Evolutionary conservation across 768 basidiomycete genomes (phyloP).

Genomic region (Tricholoma sp.): DNA sequence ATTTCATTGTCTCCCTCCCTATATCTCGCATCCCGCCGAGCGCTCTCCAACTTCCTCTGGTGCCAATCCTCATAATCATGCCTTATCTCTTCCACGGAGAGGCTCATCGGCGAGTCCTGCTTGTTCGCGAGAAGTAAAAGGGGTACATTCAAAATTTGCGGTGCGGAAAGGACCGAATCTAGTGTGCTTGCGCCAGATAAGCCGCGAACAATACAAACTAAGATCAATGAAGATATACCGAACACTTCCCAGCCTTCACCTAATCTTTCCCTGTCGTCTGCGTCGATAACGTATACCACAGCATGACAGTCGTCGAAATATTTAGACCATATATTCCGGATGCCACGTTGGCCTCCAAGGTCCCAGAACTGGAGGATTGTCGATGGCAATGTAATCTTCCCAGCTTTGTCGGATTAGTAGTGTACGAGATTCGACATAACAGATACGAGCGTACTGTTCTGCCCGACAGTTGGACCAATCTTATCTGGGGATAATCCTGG

Average conservation of each 20-base stretch:
- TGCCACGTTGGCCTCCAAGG: conserved; percentile 90
- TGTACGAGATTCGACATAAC: neutral
- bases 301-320: conserved; percentile 98
- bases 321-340: conserved; percentile 88
- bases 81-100: conserved; percentile 87
- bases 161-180: conserved; percentile 85
- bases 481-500: conserved; percentile 89
- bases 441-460: conserved; percentile 71
- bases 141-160: conserved; percentile 86
- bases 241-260: conserved; percentile 98
- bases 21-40: conserved; percentile 46
- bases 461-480: conserved; percentile 95
- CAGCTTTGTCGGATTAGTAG: conserved; percentile 48
- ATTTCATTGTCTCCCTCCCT: conserved; percentile 41
- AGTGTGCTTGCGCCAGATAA: conserved; percentile 16
- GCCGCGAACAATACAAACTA: conserved; percentile 6
- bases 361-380: conserved; percentile 97
- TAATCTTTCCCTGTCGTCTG: conserved; percentile 82
- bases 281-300: conserved; percentile 93
- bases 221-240: conserved; percentile 47
- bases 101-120: conserved; percentile 76
- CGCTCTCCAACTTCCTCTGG: conserved; percentile 67
- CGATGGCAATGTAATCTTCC: conserved; percentile 88
- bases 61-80: conserved; percentile 88
- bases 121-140: conserved; percentile 94